phyloP scores from a whole-genome alignment of 495 filamentous ascomycete genomes.

The Xylaria cubensis region DNA sequence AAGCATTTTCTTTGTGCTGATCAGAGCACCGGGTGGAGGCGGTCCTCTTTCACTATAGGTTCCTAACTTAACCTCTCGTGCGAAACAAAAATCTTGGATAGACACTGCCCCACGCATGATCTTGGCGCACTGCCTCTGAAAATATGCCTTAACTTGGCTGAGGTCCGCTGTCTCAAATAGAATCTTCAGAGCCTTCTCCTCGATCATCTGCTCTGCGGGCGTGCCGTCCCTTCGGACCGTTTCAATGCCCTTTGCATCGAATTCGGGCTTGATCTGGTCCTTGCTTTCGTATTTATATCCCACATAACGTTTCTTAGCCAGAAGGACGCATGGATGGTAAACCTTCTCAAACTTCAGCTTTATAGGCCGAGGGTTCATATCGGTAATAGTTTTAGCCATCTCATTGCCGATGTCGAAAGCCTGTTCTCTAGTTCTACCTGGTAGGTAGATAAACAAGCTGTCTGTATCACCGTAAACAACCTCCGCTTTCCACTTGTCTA shows the following conservation, averaged over 20 bases:
- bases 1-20: slow-evolving; percentile 83
- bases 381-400: slow-evolving; percentile 87
- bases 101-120: slow-evolving; percentile 90
- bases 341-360: slow-evolving; percentile 99
- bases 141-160: slow-evolving; percentile 88
- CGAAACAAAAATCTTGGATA: slow-evolving; percentile 95
- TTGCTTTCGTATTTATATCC: slow-evolving; percentile 94
- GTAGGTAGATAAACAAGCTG: slow-evolving; percentile 91
- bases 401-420: slow-evolving; percentile 93
- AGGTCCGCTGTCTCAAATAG: slow-evolving; percentile 90
- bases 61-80: slow-evolving; percentile 87
- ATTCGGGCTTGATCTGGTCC: slow-evolving; percentile 81
- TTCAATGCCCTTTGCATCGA: slow-evolving; percentile 98
- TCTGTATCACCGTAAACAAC: slow-evolving; percentile 99
- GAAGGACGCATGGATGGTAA: slow-evolving; percentile 89
- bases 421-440: slow-evolving; percentile 82
- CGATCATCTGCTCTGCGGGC: slow-evolving; percentile 95
- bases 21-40: slow-evolving; percentile 84
- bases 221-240: slow-evolving; percentile 95
- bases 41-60: slow-evolving; percentile 80
- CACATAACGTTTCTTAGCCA: slow-evolving; percentile 98
- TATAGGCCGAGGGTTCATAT: slow-evolving; percentile 88
- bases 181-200: slow-evolving; percentile 85
- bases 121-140: slow-evolving; percentile 88
- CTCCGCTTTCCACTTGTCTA: slow-evolving; percentile 87